Evolutionary conservation across 225 moss, liverwort and hornwort genomes (phyloP), one percentile per base, ranked within the genome.

Genomic region (Straminergon stramineum): DNA sequence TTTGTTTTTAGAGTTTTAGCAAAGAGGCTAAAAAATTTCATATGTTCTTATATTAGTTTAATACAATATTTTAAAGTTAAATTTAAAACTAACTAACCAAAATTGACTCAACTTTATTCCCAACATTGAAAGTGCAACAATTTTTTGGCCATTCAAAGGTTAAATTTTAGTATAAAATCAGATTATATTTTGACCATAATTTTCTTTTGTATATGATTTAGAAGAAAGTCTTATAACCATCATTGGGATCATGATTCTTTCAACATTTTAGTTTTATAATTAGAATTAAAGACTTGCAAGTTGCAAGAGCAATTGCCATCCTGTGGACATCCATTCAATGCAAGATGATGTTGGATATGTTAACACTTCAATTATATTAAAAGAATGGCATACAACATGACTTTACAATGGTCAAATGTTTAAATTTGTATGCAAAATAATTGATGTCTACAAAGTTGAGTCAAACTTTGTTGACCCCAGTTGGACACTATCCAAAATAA

Each of bases 221-320:
- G 5, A 43, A 73, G 5, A 73, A 73, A 43, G 9, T 9, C 2
- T 73, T 27, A 16, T 16, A 73, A 41, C 15, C 24, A 16, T 43
- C 9, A 27, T 27, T 27, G 16, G 41, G 5, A 26, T 71, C 39
- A 5, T 71, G 9, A 41, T 26, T 26, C 15, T 41, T 39, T 70
- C 24, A 23, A 73, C 26, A 73, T 41, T 43, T 73, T 26, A 5
- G 15, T 71, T 71, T 71, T 9, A 27, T 27, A 71, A 73, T 41
- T 73, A 67, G 6, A 67, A 35, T 9, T 43, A 5, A 23, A 43
- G 16, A 26, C 43, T n/a, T n/a, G n/a, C n/a, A n/a, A n/a, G n/a
- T 73, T 41, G 27, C 39, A 73, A 43, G 15, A 2, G 27, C 0
- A 2, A 1, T 16, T 0, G 0, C 20, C 16, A 15, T 41, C 5